phyloP scores from a whole-genome alignment of 2,329 filamentous ascomycete species.

The Proliferodiscus dingleyae region DNA sequence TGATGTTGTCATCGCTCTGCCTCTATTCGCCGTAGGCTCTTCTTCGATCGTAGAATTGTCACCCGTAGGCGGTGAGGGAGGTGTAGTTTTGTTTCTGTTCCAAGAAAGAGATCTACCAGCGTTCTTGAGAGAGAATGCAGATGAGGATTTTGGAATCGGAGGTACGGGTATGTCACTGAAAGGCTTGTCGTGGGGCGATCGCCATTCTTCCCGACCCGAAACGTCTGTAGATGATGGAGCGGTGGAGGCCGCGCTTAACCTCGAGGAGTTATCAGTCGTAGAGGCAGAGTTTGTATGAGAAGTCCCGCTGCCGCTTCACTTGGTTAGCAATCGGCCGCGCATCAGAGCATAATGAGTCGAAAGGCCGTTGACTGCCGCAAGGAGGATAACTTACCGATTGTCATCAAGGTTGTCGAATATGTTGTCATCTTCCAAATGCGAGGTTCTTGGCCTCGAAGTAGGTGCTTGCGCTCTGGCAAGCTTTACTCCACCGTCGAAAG shows the following conservation, averaged over 20 bases:
- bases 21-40: slow-evolving; percentile 18
- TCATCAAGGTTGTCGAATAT: slow-evolving; percentile 29
- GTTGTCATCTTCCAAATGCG: slow-evolving; percentile 29
- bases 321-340: slow-evolving; percentile 7
- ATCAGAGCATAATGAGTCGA: not conserved
- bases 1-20: slow-evolving; percentile 28
- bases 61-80: slow-evolving; percentile 20
- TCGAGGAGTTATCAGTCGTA: slow-evolving; percentile 32
- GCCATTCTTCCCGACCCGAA: slow-evolving; percentile 27
- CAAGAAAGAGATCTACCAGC: slow-evolving; percentile 32
- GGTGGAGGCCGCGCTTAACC: slow-evolving; percentile 32
- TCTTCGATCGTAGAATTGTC: slow-evolving; percentile 19
- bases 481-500: slow-evolving; percentile 31
- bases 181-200: slow-evolving; percentile 27
- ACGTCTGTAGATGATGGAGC: slow-evolving; percentile 31
- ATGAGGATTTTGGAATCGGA: slow-evolving; percentile 26
- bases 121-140: slow-evolving; percentile 29
- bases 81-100: slow-evolving; percentile 26
- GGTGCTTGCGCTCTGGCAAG: slow-evolving; percentile 18
- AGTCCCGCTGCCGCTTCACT: slow-evolving; percentile 32
- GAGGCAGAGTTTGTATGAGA: slow-evolving; percentile 33
- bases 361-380: not conserved
- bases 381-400: slow-evolving; percentile 30
- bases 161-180: slow-evolving; percentile 28
- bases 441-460: slow-evolving; percentile 18